Percentiles rank a stretch among this genome's conserved stretches.
These are phyloP conservation scores for Phlyctochytrium bullatum DNA, from an alignment of 192 early-diverging fungal species.

Conservation along the genomic window DNA sequence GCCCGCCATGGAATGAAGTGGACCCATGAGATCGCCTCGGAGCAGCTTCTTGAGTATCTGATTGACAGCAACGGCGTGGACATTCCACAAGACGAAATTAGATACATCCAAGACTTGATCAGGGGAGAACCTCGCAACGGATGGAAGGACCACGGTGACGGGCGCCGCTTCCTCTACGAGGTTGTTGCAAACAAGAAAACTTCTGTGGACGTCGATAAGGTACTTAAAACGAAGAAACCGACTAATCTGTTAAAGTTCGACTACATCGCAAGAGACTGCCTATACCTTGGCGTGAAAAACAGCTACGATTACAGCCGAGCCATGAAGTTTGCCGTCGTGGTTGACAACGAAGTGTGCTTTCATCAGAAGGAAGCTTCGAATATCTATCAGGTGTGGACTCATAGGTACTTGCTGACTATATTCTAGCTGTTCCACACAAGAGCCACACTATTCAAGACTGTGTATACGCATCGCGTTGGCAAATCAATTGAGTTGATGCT, in stretches of 20 bases:
- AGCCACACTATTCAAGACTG: slow-evolving; percentile 47
- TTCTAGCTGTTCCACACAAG: slow-evolving; percentile 33
- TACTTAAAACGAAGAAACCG: too few relatives aligned
- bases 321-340: slow-evolving; percentile 79
- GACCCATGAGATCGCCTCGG: slow-evolving; percentile 61
- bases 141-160: neutral
- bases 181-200: slow-evolving; percentile 96
- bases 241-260: slow-evolving; percentile 46
- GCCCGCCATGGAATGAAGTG: slow-evolving; percentile 37
- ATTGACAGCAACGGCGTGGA: slow-evolving; percentile 69
- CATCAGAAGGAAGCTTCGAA: slow-evolving; percentile 88
- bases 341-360: slow-evolving; percentile 82
- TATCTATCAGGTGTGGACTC: too few relatives aligned
- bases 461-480: slow-evolving; percentile 85
- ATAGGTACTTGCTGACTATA: too few relatives aligned
- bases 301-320: slow-evolving; percentile 63
- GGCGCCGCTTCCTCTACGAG: slow-evolving; percentile 84
- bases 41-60: slow-evolving; percentile 82
- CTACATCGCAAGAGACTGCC: slow-evolving; percentile 62
- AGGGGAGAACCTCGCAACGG: slow-evolving; percentile 33
- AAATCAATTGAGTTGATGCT: slow-evolving; percentile 82
- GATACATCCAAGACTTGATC: slow-evolving; percentile 52
- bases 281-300: slow-evolving; percentile 73
- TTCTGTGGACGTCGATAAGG: slow-evolving; percentile 93
- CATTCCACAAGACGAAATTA: slow-evolving; percentile 23